A percentile compares a stretch with the other conserved stretches of the same genome.
Evolutionary conservation across 208 protist species (phyloP).

Genomic region (Endotrypanum monterogeii): DNA sequence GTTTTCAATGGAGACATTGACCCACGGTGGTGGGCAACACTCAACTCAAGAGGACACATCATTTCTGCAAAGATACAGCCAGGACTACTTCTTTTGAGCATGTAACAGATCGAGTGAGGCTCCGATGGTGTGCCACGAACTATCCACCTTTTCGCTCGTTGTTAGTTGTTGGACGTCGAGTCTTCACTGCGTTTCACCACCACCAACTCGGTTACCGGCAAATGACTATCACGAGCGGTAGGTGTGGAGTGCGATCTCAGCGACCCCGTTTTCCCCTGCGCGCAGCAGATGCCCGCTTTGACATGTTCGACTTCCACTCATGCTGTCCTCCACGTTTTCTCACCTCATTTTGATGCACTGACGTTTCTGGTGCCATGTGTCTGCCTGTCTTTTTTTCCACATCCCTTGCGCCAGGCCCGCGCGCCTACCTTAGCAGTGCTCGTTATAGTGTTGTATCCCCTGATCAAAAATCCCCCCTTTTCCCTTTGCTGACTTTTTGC

Average conservation of each 20-base stretch:
- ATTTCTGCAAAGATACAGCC: not conserved
- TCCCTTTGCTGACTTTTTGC: not conserved
- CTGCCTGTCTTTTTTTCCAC: not conserved
- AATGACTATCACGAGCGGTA: not conserved
- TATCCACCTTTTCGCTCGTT: not conserved
- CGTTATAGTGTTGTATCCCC: not conserved
- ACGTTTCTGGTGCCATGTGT: not conserved
- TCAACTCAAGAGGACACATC: conserved; percentile 1
- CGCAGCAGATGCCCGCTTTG: not conserved
- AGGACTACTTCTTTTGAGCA: not conserved
- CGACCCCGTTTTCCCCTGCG: not conserved
- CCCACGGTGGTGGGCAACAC: not conserved
- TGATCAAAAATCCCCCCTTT: not conserved
- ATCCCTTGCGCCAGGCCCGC: not conserved
- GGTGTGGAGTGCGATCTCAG: not conserved
- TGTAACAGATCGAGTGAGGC: too few relatives aligned
- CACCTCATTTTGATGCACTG: not conserved
- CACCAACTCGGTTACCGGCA: not conserved
- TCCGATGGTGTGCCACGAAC: not conserved
- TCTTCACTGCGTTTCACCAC: not conserved
- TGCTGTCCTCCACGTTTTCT: too few relatives aligned
- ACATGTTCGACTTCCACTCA: not conserved
- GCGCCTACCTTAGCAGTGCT: not conserved
- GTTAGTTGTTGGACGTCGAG: not conserved
- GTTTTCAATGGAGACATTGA: not conserved